Evolutionary conservation across 179 eudicot genomes (phyloP), one percentile per base, ranked within the genome.

Genomic region (Silene noctiflora): DNA sequence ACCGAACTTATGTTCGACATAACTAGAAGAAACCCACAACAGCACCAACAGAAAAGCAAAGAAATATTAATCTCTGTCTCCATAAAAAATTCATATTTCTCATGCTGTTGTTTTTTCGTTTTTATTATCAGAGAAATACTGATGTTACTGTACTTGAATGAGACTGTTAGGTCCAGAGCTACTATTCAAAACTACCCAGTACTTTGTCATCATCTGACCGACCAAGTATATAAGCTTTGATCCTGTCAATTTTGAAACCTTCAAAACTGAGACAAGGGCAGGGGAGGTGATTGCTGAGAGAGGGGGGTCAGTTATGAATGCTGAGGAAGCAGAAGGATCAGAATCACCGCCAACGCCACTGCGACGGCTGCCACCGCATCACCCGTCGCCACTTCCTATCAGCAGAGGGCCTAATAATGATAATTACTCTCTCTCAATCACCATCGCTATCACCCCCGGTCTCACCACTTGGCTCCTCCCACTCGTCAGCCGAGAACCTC

Each of bases 381-480:
- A 72, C 56, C 59, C 77, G 3, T 55, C 76, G 8, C 81, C 73
- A 31, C 80, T 78, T 68, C 84, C 84, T 27, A 17, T 78, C 66
- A 78, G 84, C 79, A 82, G 61, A n/a, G 79, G 84, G 71, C 84
- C 84, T 1, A 79, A 51, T 69, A 21, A 78, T 24, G 77, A 75
- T 71, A 67, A 75, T 19, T 78, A 82, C 69, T 22, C 71, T 2
- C 59, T 82, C 71, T 78, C 82, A 65, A 24, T 55, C 78, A 1
- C 63, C 79, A 1, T 65, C 78, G 0, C 55, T 46, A 21, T 74
- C 84, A 7, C 80, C 81, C 0, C 69, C 56, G 44, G 35, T 64
- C 8, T 73, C 81, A 21, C 74, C 81, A 31, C 51, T 63, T 0
- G 46, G 33, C 13, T 70, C 84, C 27, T n/a, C 77, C 27, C 16